phyloP scores from a whole-genome alignment of 352 stramenopile genomes.

The Peronospora farinosa region DNA sequence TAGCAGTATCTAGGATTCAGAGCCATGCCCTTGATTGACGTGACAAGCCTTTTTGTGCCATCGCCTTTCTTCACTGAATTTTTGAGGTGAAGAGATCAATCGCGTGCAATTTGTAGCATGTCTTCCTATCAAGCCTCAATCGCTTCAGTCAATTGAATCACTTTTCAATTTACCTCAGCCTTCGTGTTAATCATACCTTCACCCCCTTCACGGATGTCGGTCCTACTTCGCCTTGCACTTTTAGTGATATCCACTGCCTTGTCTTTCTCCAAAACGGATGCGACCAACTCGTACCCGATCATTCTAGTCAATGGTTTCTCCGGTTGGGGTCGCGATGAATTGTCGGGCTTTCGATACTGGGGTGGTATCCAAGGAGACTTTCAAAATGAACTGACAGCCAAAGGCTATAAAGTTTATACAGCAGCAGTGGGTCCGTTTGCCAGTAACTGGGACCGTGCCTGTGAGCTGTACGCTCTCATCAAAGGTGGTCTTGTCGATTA shows the following conservation, averaged over 20 bases:
- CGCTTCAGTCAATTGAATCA: background rate
- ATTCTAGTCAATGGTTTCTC: constrained; percentile 50
- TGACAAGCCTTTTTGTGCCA: no score
- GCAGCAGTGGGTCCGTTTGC: constrained; percentile 47
- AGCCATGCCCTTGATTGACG: no score
- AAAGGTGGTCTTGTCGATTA: constrained; percentile 55
- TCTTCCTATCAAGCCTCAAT: no score
- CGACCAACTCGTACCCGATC: constrained; percentile 43
- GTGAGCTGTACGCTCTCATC: constrained; percentile 61
- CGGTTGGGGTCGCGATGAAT: constrained; percentile 40
- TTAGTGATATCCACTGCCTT: constrained; percentile 8
- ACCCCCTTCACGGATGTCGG: constrained; percentile 13
- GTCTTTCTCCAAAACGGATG: constrained; percentile 10
- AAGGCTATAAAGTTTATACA: constrained; percentile 48
- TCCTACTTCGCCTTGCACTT: constrained; percentile 17
- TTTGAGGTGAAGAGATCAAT: no score
- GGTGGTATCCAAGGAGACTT: constrained; percentile 43
- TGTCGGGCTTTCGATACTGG: constrained; percentile 48
- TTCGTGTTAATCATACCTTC: constrained; percentile 3
- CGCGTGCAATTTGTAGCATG: no score
- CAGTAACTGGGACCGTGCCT: constrained; percentile 61
- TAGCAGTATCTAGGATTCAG: no score
- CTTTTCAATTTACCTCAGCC: constrained; percentile 17
- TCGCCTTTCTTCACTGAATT: no score
- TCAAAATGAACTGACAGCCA: constrained; percentile 27